Conservation (phyloP, 495 filamentous ascomycete species). For the Chaetomium fimeti region DNA sequence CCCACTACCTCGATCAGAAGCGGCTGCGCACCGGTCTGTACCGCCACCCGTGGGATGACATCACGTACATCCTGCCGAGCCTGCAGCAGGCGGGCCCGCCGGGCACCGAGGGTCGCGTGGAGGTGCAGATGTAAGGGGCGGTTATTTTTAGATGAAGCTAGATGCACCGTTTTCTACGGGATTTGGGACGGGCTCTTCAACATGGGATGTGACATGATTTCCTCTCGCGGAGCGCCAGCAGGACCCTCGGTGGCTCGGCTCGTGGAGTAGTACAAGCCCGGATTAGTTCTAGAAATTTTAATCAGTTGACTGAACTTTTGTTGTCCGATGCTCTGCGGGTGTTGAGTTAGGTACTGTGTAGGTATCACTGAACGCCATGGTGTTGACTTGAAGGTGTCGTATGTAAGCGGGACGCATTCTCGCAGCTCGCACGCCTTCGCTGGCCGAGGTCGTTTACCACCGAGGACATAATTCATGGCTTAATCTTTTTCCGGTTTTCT, state of each 20-base stretch:
- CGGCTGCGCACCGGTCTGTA: constrained; percentile 95
- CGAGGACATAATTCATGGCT: no score
- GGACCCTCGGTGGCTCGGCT: not conserved
- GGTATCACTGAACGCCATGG: not conserved
- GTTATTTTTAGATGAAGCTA: constrained; percentile 11
- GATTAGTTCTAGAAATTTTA: constrained; percentile 23
- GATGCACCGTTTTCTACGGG: constrained; percentile 3
- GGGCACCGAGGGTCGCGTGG: constrained; percentile 84
- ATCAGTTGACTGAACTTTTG: constrained; percentile 9
- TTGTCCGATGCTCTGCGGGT: not conserved
- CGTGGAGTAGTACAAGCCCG: constrained; percentile 7
- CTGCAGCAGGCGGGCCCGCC: constrained; percentile 67
- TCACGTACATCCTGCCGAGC: constrained; percentile 90
- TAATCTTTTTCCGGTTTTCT: no score
- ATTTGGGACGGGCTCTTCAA: constrained; percentile 10
- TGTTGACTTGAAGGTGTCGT: not conserved
- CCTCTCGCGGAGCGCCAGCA: not conserved
- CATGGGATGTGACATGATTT: constrained; percentile 12
- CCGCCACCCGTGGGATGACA: constrained; percentile 98
- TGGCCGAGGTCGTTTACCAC: no score
- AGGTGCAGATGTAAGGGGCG: constrained; percentile 56
- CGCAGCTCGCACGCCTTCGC: no score
- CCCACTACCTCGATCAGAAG: constrained; percentile 99
- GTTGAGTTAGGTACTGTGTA: not conserved
- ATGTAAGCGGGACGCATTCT: not conserved